Percentiles rank a stretch among this genome's conserved stretches.
Conservation (phyloP, 345 rosid genomes). For the Rhodomyrtus tomentosa region DNA sequence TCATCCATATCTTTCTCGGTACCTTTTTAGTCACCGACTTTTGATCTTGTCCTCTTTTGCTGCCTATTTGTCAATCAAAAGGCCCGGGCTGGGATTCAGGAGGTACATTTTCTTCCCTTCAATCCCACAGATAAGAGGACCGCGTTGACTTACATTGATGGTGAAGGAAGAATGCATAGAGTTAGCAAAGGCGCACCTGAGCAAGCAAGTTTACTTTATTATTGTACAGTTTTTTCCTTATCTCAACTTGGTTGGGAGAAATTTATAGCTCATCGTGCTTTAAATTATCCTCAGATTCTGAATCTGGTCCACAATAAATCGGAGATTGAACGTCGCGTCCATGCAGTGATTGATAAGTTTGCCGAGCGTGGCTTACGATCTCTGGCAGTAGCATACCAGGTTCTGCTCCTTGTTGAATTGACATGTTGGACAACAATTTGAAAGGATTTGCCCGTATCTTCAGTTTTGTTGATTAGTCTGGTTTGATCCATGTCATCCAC, state of each 20-base stretch:
- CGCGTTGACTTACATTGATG: conserved; percentile 74
- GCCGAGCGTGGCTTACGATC: conserved; percentile 94
- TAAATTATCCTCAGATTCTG: conserved; percentile 44
- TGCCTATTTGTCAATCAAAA: conserved; percentile 7
- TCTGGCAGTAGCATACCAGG: conserved; percentile 98
- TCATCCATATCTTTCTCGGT: background rate
- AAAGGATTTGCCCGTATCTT: background rate
- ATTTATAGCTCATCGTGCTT: background rate
- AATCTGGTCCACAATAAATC: conserved; percentile 79
- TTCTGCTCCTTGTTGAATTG: conserved; percentile 3
- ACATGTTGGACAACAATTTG: background rate
- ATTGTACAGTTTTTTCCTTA: background rate
- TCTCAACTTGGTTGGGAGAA: background rate
- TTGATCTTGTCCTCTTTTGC: background rate
- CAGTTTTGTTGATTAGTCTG: background rate
- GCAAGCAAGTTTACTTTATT: conserved; percentile 42
- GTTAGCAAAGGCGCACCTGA: conserved; percentile 99
- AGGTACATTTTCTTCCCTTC: conserved; percentile 94
- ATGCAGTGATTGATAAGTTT: conserved; percentile 87
- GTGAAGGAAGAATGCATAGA: conserved; percentile 83
- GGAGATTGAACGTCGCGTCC: conserved; percentile 87
- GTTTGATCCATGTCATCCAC: background rate
- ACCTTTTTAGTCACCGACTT: background rate
- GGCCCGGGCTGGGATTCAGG: conserved; percentile 97
- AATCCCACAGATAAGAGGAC: conserved; percentile 98